A percentile compares a stretch with the other conserved stretches of the same genome.
These are phyloP conservation scores for Colletotrichum lentis DNA, from an alignment of 2,329 filamentous ascomycete genomes.

Conservation along the genomic window DNA sequence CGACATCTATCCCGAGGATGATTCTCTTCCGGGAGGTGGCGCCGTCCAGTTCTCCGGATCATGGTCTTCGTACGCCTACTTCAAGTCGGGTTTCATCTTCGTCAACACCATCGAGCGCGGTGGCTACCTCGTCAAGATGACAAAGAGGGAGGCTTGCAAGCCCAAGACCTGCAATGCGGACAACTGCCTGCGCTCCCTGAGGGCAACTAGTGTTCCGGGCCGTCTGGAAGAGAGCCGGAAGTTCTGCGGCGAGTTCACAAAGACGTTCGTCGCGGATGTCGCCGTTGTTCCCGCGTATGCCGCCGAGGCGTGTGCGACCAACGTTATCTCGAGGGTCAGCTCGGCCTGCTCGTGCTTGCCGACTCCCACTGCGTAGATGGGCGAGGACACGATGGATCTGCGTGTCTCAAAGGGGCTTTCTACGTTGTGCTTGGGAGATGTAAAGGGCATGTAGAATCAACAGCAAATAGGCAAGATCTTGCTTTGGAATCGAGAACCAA, in stretches of 20 bases:
- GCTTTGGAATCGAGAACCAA: not conserved
- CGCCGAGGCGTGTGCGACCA: slow-evolving; percentile 37
- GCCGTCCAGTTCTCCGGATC: slow-evolving; percentile 51
- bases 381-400: slow-evolving; percentile 6
- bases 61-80: slow-evolving; percentile 57
- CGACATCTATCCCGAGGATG: slow-evolving; percentile 59
- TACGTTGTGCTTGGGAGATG: too few relatives aligned
- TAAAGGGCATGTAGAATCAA: too few relatives aligned
- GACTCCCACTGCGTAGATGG: slow-evolving; percentile 38
- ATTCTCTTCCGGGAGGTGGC: slow-evolving; percentile 48
- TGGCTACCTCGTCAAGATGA: slow-evolving; percentile 51
- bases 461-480: too few relatives aligned
- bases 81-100: slow-evolving; percentile 52
- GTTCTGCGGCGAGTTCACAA: slow-evolving; percentile 40
- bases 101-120: slow-evolving; percentile 56
- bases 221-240: slow-evolving; percentile 40
- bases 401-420: rapidly evolving
- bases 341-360: slow-evolving; percentile 42
- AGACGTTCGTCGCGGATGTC: slow-evolving; percentile 38
- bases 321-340: slow-evolving; percentile 40
- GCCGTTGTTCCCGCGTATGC: slow-evolving; percentile 39
- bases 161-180: slow-evolving; percentile 40
- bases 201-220: slow-evolving; percentile 33
- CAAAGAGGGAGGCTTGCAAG: slow-evolving; percentile 40
- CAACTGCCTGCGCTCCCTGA: slow-evolving; percentile 41